A percentile compares a stretch with the other conserved stretches of the same genome.
These are phyloP conservation scores for Ophiostoma ulmi DNA, from an alignment of 2,329 filamentous ascomycete genomes.

Conservation along the genomic window DNA sequence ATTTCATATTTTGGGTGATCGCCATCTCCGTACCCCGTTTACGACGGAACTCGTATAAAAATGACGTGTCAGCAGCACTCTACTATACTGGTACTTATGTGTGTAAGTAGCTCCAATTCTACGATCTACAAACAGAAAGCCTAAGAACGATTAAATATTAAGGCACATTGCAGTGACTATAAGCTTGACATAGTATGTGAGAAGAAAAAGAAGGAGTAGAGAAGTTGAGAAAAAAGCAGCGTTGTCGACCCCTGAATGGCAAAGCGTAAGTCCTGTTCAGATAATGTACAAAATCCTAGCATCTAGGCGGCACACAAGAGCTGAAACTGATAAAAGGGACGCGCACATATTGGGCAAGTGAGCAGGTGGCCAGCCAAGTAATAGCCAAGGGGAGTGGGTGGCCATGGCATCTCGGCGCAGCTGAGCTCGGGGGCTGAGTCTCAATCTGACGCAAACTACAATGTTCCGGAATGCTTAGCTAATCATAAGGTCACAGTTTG, in stretches of 20 bases:
- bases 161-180: neutral
- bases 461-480: neutral
- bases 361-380: neutral
- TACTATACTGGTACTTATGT: neutral
- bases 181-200: neutral
- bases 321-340: neutral
- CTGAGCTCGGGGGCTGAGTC: conserved; percentile 1
- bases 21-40: conserved; percentile 6
- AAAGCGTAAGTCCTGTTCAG: neutral
- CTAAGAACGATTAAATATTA: neutral
- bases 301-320: neutral
- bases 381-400: conserved; percentile 3
- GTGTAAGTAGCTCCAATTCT: neutral
- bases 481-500: neutral
- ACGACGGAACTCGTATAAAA: conserved; percentile 14
- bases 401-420: conserved; percentile 13
- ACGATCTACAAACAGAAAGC: neutral
- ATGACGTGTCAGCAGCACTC: neutral
- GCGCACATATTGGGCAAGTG: neutral
- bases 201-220: neutral
- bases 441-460: neutral
- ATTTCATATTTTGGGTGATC: neutral
- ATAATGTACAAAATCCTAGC: neutral
- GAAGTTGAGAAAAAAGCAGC: neutral
- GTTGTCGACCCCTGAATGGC: neutral